Evolutionary conservation across 768 basidiomycete genomes (phyloP), one percentile per base, ranked within the genome.

Genomic region (Naganishia randhawae): DNA sequence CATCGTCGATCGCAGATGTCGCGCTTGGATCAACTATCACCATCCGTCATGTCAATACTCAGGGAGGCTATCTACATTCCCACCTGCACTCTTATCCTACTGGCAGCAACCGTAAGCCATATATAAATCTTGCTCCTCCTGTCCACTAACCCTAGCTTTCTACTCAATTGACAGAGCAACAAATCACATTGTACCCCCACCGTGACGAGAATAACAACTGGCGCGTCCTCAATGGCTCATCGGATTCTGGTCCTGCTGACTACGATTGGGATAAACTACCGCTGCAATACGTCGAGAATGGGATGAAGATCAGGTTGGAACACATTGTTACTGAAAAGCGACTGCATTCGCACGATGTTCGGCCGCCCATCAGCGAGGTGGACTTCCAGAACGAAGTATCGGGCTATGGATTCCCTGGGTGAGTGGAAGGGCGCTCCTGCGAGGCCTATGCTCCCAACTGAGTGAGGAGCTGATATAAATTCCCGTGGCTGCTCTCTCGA

Each of bases 371-470:
- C 16, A 92, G 90, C 35, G 96, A 99, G 52, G 95, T 97, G 52
- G 96, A 99, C 74, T 99, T 97, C 83, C 96, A 99, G 82, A 95
- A 98, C 76, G 96, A 99, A 78, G 93, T 98, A 0, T 94, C 92
- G 1, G 92, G 84, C 0, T 99, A 99, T 75, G 96, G 96, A 1
- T 87, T 90, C 83, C 81, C 87, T 0, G 90, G 89, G 73, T 80
- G 62, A 68, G 75, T 31, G 69, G 66, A 4, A 4, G n/a, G 16
- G 41, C 25, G n/a, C 35, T 62, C 32, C 1, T 13, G 63, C 37
- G 33, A 52, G 48, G n/a, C 9, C 51, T 53, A 1, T 32, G 51
- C n/a, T n/a, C n/a, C n/a, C n/a, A n/a, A n/a, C n/a, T n/a, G n/a
- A n/a, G n/a, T n/a, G n/a, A n/a, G n/a, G n/a, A n/a, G n/a, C n/a